These are phyloP conservation scores for Fusarium protoensiforme DNA, from an alignment of 2,329 filamentous ascomycete species.

Conservation along the genomic window DNA sequence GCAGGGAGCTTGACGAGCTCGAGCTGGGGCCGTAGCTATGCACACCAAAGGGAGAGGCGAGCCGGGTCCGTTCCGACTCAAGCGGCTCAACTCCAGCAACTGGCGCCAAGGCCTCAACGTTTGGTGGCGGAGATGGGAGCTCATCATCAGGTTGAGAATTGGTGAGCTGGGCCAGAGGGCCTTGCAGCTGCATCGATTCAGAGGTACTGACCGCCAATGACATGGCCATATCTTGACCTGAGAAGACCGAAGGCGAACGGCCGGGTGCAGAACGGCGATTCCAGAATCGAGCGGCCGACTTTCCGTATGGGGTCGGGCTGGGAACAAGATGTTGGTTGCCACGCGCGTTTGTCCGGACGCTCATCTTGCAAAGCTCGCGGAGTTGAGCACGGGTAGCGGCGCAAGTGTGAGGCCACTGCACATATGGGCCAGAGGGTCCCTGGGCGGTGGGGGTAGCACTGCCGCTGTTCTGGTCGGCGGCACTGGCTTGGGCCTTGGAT, in stretches of 20 bases:
- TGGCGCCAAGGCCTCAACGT: conserved; percentile 1
- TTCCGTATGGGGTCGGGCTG: conserved; percentile 67
- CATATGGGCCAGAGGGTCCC: conserved; percentile 56
- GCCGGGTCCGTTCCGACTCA: conserved; percentile 47
- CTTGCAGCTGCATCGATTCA: conserved; percentile 72
- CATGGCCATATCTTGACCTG: conserved; percentile 70
- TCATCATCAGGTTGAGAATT: conserved; percentile 50
- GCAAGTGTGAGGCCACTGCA: conserved; percentile 73
- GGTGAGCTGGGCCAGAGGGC: conserved; percentile 70
- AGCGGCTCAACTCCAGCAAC: conserved; percentile 32
- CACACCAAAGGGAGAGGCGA: conserved; percentile 67
- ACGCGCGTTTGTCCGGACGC: conserved; percentile 58
- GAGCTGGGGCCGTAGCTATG: conserved; percentile 72
- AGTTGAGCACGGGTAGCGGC: conserved; percentile 71
- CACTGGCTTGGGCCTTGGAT: conserved; percentile 54
- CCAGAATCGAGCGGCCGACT: conserved; percentile 60
- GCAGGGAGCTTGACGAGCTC: conserved; percentile 64
- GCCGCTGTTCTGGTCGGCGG: conserved; percentile 56
- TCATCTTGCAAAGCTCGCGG: conserved; percentile 70
- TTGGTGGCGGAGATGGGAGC: conserved; percentile 33
- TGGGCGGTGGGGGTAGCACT: conserved; percentile 67
- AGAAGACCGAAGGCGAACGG: conserved; percentile 63
- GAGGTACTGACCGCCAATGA: conserved; percentile 72
- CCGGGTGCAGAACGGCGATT: conserved; percentile 61
- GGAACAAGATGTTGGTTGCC: conserved; percentile 60